Evolutionary conservation across 306 rosid genomes (phyloP).

Genomic region (Prunus persica): DNA sequence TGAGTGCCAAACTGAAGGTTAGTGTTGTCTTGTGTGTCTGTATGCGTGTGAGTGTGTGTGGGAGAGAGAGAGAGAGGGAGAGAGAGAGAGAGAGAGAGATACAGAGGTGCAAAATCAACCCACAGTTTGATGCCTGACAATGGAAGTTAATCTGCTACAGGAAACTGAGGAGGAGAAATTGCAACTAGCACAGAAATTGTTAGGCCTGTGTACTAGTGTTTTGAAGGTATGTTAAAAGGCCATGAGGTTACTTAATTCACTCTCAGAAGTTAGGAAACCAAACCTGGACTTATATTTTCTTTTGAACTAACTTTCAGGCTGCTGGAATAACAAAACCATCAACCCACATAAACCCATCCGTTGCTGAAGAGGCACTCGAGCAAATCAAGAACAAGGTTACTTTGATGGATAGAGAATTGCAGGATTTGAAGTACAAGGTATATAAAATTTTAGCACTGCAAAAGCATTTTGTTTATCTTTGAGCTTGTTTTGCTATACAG

Average conservation of each 20-base stretch:
- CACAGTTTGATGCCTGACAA: constrained; percentile 16
- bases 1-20: constrained; percentile 71
- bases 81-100: not conserved
- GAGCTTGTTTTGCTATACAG: not conserved
- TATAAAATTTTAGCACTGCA: not conserved
- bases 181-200: constrained; percentile 67
- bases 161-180: constrained; percentile 80
- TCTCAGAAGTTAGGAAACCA: constrained; percentile 13
- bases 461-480: not conserved
- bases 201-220: constrained; percentile 62
- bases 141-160: constrained; percentile 40
- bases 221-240: constrained; percentile 49
- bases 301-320: constrained; percentile 43
- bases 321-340: constrained; percentile 71
- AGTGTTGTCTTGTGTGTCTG: constrained; percentile 11
- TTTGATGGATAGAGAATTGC: constrained; percentile 62
- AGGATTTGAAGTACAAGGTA: constrained; percentile 80
- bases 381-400: constrained; percentile 49
- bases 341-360: constrained; percentile 49
- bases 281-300: not conserved
- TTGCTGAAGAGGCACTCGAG: constrained; percentile 75
- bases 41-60: not conserved
- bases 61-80: not conserved
- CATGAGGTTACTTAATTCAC: not conserved
- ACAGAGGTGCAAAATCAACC: not conserved